A percentile compares a stretch with the other conserved stretches of the same genome.
phyloP scores from a whole-genome alignment of 805 yeast species.

The Yarrowia sp. region DNA sequence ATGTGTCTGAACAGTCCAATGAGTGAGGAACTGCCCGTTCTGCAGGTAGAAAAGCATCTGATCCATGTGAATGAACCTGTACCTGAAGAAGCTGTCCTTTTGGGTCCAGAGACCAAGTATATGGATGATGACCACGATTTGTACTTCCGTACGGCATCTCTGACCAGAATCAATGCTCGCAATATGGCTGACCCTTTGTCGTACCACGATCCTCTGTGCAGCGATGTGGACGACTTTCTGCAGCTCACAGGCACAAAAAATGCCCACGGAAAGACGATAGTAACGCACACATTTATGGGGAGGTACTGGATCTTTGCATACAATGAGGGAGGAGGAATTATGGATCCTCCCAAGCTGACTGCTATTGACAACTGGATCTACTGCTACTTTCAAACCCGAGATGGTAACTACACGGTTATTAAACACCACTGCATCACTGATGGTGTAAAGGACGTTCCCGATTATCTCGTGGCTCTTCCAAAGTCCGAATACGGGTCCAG shows the following conservation, averaged over 20 bases:
- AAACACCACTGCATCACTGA: not conserved
- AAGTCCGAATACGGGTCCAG: not conserved
- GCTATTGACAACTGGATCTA: slow-evolving; percentile 1
- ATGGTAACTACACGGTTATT: not conserved
- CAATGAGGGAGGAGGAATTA: not conserved
- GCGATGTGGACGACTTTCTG: not conserved
- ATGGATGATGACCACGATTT: not conserved
- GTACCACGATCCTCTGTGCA: not conserved
- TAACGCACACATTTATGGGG: slow-evolving; percentile 2
- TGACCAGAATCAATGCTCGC: not conserved
- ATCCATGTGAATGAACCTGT: not conserved
- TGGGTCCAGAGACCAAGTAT: not conserved
- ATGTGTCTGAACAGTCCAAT: not conserved
- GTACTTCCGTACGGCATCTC: not conserved
- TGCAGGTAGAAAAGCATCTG: not conserved
- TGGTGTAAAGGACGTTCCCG: not conserved
- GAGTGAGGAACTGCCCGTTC: not conserved
- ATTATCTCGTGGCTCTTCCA: not conserved
- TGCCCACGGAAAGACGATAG: not conserved
- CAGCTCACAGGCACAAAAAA: not conserved
- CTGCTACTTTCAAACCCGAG: not conserved
- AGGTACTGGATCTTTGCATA: not conserved
- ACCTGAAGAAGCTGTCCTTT: not conserved
- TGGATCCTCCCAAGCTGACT: not conserved
- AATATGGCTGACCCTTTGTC: not conserved